Base-by-base conservation (phyloP, 768 basidiomycete species). In the Agaricus bisporus region DNA sequence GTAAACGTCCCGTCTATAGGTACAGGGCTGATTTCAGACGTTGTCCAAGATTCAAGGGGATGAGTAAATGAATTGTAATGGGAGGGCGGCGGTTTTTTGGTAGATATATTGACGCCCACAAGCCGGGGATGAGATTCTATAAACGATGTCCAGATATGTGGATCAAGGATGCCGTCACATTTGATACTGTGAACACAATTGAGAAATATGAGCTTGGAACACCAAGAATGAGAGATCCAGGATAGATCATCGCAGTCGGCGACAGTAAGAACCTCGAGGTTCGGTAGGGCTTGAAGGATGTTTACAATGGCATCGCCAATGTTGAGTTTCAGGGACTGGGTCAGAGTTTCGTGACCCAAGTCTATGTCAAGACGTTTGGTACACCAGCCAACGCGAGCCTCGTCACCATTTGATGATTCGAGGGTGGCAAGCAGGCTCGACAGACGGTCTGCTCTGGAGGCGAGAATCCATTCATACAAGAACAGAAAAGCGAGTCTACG, bases 241-340 rank as follows among this genome's bases (percentile, higher is more conserved):
- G 45, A 58, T 5, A 54, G 49, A 25, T 59, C 53, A 1, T 51
- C 54, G 25, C 49, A 48, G 1, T 56, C 25, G 2, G 48, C 59
- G 42, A 66, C 59, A 7, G 59, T 61, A 42, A 63, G 44, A 20
- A 63, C 56, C 15, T 57, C 52, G 17, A 66, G 61, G 45, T 62
- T 64, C 11, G 56, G 56, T 7, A 66, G 38, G 22, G 41, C 54
- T 1, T 38, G 22, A 20, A 64, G 25, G 39, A 64, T 58, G 22
- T 38, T 36, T 14, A 57, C 48, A 18, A 66, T 39, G 15, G 54
- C 36, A 10, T 54, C 39, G 4, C 36, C 45, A 4, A 41, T 41
- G 8, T 45, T 2, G 15, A 28, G 29, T 32, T 32, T 32, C 32
- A 32, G 32, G 7, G 56, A 22, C 10, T 57, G 22, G 7, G 22